phyloP scores from a whole-genome alignment of 805 yeast species.

The Clavispora asparagi region DNA sequence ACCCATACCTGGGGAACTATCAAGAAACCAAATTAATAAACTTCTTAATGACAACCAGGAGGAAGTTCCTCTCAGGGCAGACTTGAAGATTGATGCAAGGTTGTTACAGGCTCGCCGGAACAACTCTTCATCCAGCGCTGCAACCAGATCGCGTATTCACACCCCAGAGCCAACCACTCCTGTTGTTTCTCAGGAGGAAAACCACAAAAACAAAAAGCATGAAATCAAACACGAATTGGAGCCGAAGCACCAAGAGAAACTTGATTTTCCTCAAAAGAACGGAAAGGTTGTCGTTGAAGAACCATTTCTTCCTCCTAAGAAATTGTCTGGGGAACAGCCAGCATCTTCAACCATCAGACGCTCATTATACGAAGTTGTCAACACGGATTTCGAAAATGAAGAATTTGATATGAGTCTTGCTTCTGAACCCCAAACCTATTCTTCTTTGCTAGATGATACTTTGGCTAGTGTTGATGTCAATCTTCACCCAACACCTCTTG shows the following conservation, averaged over 20 bases:
- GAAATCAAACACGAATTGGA: no score
- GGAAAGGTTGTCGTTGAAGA: no score
- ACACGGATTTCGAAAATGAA: not conserved
- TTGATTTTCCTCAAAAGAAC: no score
- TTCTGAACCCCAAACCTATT: not conserved
- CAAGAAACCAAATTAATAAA: constrained; percentile 10
- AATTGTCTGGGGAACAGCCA: not conserved
- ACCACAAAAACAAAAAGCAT: no score
- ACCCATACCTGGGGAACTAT: not conserved
- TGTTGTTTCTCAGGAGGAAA: no score
- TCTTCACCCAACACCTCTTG: not conserved
- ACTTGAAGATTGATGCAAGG: constrained; percentile 8
- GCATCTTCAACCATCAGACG: not conserved
- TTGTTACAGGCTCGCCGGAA: not conserved
- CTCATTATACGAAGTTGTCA: not conserved
- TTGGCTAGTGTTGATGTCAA: not conserved
- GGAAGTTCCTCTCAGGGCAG: constrained; percentile 17
- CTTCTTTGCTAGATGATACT: not conserved
- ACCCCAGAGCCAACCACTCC: no score
- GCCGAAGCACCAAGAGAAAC: no score
- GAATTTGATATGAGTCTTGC: not conserved
- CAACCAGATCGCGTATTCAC: not conserved
- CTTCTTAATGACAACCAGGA: constrained; percentile 11
- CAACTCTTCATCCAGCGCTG: not conserved
- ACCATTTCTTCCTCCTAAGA: no score